These are phyloP conservation scores for Kurtzmaniella fragi DNA, from an alignment of 805 yeast genomes.

Conservation along the genomic window DNA sequence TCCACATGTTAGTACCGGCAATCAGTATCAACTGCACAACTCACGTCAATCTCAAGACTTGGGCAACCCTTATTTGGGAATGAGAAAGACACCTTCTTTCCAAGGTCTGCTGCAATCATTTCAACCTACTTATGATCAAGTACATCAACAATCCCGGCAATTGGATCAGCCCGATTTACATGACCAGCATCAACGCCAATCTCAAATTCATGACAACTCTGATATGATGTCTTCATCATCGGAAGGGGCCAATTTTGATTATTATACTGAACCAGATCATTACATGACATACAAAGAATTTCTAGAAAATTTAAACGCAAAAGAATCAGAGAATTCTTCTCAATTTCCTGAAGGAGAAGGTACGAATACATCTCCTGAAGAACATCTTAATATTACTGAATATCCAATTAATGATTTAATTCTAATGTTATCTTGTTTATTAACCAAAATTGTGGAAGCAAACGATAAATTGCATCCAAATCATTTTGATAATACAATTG, in stretches of 20 bases:
- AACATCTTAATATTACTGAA: constrained; percentile 70
- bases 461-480: constrained; percentile 80
- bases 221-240: neutral
- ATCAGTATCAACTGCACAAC: neutral
- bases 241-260: neutral
- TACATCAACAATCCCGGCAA: constrained; percentile 4
- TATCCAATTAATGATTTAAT: constrained; percentile 79
- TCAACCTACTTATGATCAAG: constrained; percentile 1
- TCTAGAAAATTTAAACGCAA: constrained; percentile 22
- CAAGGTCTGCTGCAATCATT: constrained; percentile 3
- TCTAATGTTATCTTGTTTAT: constrained; percentile 76
- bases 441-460: constrained; percentile 84
- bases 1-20: neutral
- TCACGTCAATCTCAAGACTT: neutral
- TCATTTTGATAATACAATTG: constrained; percentile 46
- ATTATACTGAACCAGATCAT: constrained; percentile 29
- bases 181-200: constrained; percentile 3
- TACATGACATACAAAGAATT: constrained; percentile 40
- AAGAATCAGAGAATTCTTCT: constrained; percentile 5
- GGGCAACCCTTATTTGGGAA: neutral
- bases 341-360: constrained; percentile 4
- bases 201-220: constrained; percentile 1
- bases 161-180: constrained; percentile 3
- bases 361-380: constrained; percentile 26
- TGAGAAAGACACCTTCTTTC: neutral